Conservation (phyloP, 805 yeast species). For the Pichia manshurica region DNA sequence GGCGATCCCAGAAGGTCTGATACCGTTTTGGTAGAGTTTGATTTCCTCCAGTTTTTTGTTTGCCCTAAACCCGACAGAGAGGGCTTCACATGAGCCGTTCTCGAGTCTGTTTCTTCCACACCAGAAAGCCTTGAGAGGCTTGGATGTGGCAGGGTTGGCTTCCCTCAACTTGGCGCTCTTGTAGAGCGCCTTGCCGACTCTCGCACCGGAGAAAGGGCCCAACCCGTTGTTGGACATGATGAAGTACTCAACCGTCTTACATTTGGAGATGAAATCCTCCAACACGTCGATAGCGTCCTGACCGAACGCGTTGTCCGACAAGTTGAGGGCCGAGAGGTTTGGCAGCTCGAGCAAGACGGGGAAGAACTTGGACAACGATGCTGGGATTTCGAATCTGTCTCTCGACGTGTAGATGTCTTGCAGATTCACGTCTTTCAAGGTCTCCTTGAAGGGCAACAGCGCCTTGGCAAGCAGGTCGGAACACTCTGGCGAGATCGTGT, state of each 20-base stretch:
- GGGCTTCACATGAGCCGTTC: constrained; percentile 82
- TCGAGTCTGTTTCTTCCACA: constrained; percentile 98
- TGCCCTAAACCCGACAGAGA: constrained; percentile 79
- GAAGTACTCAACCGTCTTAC: constrained; percentile 76
- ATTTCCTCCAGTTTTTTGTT: constrained; percentile 63
- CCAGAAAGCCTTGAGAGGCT: constrained; percentile 71
- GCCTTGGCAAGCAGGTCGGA: constrained; percentile 63
- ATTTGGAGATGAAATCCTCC: constrained; percentile 69
- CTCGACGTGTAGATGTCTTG: constrained; percentile 95
- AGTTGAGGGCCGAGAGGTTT: constrained; percentile 65
- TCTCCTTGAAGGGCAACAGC: constrained; percentile 36
- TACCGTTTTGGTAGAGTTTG: constrained; percentile 91
- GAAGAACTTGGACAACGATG: constrained; percentile 64
- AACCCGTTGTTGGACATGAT: constrained; percentile 92
- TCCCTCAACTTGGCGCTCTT: constrained; percentile 53
- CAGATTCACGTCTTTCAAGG: constrained; percentile 66
- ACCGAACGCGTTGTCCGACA: constrained; percentile 96
- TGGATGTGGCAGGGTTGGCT: constrained; percentile 24
- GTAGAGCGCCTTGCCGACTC: constrained; percentile 83
- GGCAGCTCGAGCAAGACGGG: constrained; percentile 68
- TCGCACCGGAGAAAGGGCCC: constrained; percentile 96
- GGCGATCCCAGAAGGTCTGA: constrained; percentile 87
- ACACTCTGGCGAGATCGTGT: constrained; percentile 90
- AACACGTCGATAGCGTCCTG: constrained; percentile 89
- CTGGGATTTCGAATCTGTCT: constrained; percentile 89